Evolutionary conservation across 2,329 filamentous ascomycete genomes (phyloP), one percentile per base, ranked within the genome.

Genomic region (Phialemonium atrogriseum): DNA sequence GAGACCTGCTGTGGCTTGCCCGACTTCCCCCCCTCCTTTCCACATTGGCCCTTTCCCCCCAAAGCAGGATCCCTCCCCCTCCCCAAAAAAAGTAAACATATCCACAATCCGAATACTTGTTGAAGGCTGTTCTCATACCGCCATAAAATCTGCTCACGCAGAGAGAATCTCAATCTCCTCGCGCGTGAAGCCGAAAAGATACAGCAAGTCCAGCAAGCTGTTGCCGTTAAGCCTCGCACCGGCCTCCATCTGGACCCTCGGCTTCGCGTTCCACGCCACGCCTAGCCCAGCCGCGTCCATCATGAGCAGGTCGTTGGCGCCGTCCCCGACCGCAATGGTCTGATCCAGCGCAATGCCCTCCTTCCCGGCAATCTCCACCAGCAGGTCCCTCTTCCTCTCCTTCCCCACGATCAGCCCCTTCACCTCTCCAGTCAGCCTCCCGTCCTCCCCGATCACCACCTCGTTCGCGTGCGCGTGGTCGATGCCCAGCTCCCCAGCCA

Each of bases 401-500:
- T 76, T 80, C 48, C 87, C 79, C 8, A 91, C 80, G 33, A 91
- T 87, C 13, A 69, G 62, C 6, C 80, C 80, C 30, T 73, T 64
- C 3, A 87, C 68, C 49, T 86, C 78, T 14, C 84, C 84, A 0
- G 83, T 89, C 24, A 91, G 60, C 17, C 61, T 66, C 10, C 63
- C 65, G 21, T 60, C 61, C 21, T 71, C 62, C 39, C 77, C 75
- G 11, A 81, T 66, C 11, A 78, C 70, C 0, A 89, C 80, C 47
- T 89, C 79, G 55, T 98, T 98, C 24, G 91, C 91, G 52, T 81
- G 77, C 0, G 85, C 87, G 50, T 94, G 79, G 56, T 96, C 84
- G 35, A 98, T 74, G 10, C 85, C 85, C 16, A 98, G 64, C 48
- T 85, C 69, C 24, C 66, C 66, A 11, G 84, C 87, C 21, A 96